These are phyloP conservation scores for Metarhizium rileyi DNA, from an alignment of 2,329 filamentous ascomycete genomes.

Conservation along the genomic window DNA sequence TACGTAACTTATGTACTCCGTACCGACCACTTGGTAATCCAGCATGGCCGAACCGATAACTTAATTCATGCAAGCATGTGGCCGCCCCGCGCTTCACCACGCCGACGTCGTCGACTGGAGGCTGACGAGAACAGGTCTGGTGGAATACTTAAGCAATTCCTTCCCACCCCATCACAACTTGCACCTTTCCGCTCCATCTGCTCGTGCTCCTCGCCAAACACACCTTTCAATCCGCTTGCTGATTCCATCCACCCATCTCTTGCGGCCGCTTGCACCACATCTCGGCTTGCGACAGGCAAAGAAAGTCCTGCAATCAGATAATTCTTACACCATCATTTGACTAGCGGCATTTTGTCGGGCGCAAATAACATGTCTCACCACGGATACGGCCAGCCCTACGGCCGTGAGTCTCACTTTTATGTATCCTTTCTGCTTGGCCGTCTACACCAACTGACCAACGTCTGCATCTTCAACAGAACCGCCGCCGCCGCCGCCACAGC, in stretches of 20 bases:
- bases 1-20: too few relatives aligned
- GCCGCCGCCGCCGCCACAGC: conserved; percentile 15
- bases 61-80: too few relatives aligned
- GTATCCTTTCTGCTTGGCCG: background rate
- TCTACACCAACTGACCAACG: background rate
- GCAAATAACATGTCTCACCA: conserved; percentile 29
- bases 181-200: background rate
- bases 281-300: background rate
- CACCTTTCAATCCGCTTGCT: background rate
- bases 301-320: background rate
- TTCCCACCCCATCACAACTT: background rate
- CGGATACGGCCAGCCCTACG: conserved; percentile 19
- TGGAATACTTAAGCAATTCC: background rate
- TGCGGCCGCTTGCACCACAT: background rate
- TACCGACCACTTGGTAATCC: too few relatives aligned
- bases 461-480: conserved; percentile 15
- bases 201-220: background rate
- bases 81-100: too few relatives aligned
- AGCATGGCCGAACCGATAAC: too few relatives aligned
- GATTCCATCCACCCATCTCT: background rate
- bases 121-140: too few relatives aligned
- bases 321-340: background rate
- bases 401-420: conserved; percentile 25
- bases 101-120: too few relatives aligned
- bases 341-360: background rate